phyloP scores from a whole-genome alignment of 768 basidiomycete genomes.

The Hemileccinum impolitum region DNA sequence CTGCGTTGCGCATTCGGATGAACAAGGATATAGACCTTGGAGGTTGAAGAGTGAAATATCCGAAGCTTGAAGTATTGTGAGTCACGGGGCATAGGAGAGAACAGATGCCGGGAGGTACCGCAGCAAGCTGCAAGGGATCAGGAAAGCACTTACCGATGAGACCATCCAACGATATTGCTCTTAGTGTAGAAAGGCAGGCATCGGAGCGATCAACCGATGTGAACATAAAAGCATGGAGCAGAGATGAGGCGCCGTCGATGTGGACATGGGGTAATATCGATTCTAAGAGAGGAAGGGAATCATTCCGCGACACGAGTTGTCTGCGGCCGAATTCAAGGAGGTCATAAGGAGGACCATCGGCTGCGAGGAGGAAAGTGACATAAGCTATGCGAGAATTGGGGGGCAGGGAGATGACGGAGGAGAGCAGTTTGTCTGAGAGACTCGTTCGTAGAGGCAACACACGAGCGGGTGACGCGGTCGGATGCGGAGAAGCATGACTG shows the following conservation, averaged over 20 bases:
- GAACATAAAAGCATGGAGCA: slow-evolving; percentile 59
- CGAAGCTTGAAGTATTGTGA: slow-evolving; percentile 33
- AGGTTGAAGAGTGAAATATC: slow-evolving; percentile 46
- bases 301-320: slow-evolving; percentile 39
- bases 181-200: slow-evolving; percentile 32
- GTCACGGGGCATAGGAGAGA: background rate
- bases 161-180: slow-evolving; percentile 43
- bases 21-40: slow-evolving; percentile 52
- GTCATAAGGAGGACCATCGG: slow-evolving; percentile 32
- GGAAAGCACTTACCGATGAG: slow-evolving; percentile 45
- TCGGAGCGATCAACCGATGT: slow-evolving; percentile 34
- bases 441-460: slow-evolving; percentile 19
- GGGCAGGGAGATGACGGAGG: slow-evolving; percentile 47
- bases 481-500: slow-evolving; percentile 13
- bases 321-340: slow-evolving; percentile 56
- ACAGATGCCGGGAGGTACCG: slow-evolving; percentile 1
- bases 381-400: slow-evolving; percentile 42
- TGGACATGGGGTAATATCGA: slow-evolving; percentile 52
- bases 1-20: slow-evolving; percentile 41
- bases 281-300: slow-evolving; percentile 39
- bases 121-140: background rate
- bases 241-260: slow-evolving; percentile 39
- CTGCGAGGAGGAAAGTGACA: slow-evolving; percentile 39
- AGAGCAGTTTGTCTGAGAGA: slow-evolving; percentile 40
- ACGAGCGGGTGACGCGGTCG: background rate